A percentile compares a stretch with the other conserved stretches of the same genome.
phyloP scores from a whole-genome alignment of 352 stramenopile genomes.

The Phytopythium boreale region DNA sequence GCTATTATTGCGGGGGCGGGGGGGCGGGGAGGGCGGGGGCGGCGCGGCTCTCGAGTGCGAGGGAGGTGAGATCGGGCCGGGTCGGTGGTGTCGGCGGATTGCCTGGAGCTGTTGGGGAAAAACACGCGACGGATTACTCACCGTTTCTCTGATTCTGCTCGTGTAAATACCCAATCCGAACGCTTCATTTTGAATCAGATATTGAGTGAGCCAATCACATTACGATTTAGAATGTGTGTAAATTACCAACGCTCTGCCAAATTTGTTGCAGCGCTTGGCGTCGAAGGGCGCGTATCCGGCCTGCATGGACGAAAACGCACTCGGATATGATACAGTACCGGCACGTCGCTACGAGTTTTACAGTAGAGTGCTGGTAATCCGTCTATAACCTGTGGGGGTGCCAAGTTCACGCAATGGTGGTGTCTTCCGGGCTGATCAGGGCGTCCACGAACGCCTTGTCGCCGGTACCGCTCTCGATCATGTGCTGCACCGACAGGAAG shows the following conservation, averaged over 20 bases:
- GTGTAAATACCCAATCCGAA: neutral
- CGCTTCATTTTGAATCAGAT: neutral
- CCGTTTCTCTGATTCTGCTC: neutral
- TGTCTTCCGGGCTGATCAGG: conserved; percentile 75
- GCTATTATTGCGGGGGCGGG: neutral
- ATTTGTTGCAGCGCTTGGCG: neutral
- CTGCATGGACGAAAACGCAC: too few relatives aligned
- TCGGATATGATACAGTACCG: too few relatives aligned
- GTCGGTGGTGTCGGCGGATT: neutral
- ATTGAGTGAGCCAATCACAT: neutral
- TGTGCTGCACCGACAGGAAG: conserved; percentile 83
- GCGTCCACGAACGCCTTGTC: conserved; percentile 82
- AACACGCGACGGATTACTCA: conserved; percentile 5
- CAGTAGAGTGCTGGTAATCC: too few relatives aligned
- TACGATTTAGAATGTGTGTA: neutral
- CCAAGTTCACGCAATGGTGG: neutral
- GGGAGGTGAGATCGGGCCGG: neutral
- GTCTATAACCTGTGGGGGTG: too few relatives aligned
- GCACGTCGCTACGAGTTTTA: too few relatives aligned
- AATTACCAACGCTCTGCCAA: neutral
- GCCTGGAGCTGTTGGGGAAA: neutral
- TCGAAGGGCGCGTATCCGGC: neutral
- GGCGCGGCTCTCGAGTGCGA: neutral
- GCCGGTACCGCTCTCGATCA: conserved; percentile 64
- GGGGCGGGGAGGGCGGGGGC: neutral